Evolutionary conservation across 768 basidiomycete species (phyloP).

Genomic region (Lentinula aciculospora): DNA sequence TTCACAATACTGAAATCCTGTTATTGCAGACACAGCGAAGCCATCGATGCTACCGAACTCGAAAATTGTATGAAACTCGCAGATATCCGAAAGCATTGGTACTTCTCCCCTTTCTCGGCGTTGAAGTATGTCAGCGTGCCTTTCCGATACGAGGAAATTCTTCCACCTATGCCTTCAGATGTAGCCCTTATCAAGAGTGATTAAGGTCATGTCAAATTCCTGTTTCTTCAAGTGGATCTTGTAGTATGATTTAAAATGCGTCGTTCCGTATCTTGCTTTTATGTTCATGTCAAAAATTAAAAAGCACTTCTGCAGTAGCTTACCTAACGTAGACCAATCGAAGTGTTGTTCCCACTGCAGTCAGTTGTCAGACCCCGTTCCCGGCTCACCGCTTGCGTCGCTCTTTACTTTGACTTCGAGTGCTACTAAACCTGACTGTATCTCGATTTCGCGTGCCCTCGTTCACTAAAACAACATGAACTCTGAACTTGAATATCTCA

Average conservation of each 20-base stretch:
- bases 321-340: no score
- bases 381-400: neutral
- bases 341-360: no score
- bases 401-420: neutral
- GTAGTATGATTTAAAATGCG: no score
- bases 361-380: no score
- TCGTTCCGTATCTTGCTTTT: no score
- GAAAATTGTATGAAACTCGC: neutral
- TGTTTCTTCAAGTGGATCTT: no score
- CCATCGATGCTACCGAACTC: neutral
- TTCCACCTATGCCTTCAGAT: neutral
- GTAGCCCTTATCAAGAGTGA: no score
- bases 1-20: neutral
- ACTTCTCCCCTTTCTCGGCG: neutral
- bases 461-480: conserved; percentile 21
- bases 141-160: neutral
- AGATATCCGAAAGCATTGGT: neutral
- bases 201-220: no score
- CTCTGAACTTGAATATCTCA: conserved; percentile 87
- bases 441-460: neutral
- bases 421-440: neutral
- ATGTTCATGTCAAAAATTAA: no score
- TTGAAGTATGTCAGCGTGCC: neutral
- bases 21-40: neutral
- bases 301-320: no score